These are phyloP conservation scores for Lactuca saligna DNA, from an alignment of 129 eudicot species.

Conservation along the genomic window DNA sequence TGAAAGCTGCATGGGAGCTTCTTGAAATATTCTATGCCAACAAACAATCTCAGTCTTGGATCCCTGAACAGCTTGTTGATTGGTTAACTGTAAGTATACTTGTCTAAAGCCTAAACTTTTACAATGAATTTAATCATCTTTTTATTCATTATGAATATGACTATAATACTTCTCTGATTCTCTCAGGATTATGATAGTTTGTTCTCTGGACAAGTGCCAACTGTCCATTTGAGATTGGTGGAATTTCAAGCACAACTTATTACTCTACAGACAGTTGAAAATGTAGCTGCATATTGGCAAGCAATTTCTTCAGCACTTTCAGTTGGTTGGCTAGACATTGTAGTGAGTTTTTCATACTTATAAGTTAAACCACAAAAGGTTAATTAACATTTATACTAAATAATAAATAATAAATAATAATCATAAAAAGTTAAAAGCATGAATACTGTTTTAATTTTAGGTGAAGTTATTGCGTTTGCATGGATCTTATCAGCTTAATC, in stretches of 20 bases:
- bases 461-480: slow-evolving; percentile 93
- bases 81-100: slow-evolving; percentile 79
- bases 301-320: slow-evolving; percentile 86
- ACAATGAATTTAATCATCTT: neutral
- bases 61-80: slow-evolving; percentile 84
- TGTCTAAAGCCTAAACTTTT: neutral
- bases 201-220: slow-evolving; percentile 54
- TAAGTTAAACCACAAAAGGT: neutral
- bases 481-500: slow-evolving; percentile 89
- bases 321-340: slow-evolving; percentile 94
- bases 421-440: neutral
- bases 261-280: slow-evolving; percentile 77
- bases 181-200: slow-evolving; percentile 77
- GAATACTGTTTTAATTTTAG: slow-evolving; percentile 33
- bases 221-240: slow-evolving; percentile 68
- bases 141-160: slow-evolving; percentile 3
- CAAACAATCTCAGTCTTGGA: slow-evolving; percentile 77
- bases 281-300: slow-evolving; percentile 82
- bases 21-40: slow-evolving; percentile 89
- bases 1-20: slow-evolving; percentile 98
- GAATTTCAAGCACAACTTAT: slow-evolving; percentile 69
- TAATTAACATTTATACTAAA: slow-evolving; percentile 1
- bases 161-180: slow-evolving; percentile 36
- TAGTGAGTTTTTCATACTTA: slow-evolving; percentile 40
- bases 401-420: neutral